These are phyloP conservation scores for Malus domestica DNA, from an alignment of 306 rosid genomes.

Conservation along the genomic window DNA sequence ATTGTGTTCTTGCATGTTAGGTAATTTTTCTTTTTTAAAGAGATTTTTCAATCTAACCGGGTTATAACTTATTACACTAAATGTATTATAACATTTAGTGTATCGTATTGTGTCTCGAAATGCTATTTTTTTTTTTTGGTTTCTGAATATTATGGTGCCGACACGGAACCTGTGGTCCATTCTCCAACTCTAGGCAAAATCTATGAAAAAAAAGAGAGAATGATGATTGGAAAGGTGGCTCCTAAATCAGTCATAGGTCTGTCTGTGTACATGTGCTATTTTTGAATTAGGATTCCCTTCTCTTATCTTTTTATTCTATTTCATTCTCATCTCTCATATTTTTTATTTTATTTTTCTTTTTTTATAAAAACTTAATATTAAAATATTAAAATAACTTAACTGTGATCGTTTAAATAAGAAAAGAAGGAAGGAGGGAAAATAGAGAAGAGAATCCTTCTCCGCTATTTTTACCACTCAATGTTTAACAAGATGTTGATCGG, in stretches of 20 bases:
- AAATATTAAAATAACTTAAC: rapidly evolving
- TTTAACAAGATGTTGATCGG: background rate
- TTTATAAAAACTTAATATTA: too few relatives aligned
- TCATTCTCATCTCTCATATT: too few relatives aligned
- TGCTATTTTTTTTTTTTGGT: background rate
- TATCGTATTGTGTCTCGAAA: too few relatives aligned
- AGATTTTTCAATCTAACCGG: too few relatives aligned
- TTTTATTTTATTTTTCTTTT: too few relatives aligned
- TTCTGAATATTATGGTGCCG: background rate
- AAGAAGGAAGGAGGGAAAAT: rapidly evolving
- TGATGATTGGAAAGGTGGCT: background rate
- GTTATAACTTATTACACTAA: too few relatives aligned
- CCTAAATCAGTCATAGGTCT: background rate
- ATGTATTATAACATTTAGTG: too few relatives aligned
- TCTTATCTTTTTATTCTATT: rapidly evolving
- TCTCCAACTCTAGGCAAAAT: background rate
- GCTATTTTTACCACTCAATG: background rate
- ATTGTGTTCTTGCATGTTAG: rapidly evolving
- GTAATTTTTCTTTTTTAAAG: too few relatives aligned
- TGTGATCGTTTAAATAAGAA: too few relatives aligned
- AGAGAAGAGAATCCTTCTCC: too few relatives aligned
- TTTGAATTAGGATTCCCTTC: background rate
- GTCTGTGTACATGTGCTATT: background rate
- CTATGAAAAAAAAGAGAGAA: background rate
- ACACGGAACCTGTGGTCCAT: background rate